Conservation (phyloP, 225 moss, liverwort and hornwort species). For the Climacium dendroides region DNA sequence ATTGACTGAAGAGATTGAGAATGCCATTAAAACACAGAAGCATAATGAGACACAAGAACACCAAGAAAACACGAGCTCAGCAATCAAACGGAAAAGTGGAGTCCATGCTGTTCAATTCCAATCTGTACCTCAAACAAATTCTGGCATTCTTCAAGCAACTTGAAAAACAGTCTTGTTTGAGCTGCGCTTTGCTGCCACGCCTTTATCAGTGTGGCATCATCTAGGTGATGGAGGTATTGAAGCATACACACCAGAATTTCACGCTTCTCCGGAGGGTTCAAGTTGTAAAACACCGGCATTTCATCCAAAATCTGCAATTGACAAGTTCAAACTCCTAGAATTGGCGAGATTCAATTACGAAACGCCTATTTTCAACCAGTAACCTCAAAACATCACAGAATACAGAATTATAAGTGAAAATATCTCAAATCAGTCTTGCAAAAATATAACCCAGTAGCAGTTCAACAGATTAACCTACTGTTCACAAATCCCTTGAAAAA, state of each 20-base stretch:
- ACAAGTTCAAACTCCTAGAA: neutral
- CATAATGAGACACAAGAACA: neutral
- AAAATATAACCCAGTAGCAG: neutral
- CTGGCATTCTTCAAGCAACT: slow-evolving; percentile 94
- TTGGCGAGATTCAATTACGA: neutral
- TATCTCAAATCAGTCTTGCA: neutral
- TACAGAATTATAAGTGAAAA: neutral
- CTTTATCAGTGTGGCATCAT: slow-evolving; percentile 80
- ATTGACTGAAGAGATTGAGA: neutral
- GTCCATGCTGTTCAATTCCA: neutral
- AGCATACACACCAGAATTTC: slow-evolving; percentile 87
- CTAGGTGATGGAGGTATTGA: slow-evolving; percentile 79
- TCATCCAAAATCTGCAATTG: slow-evolving; percentile 81
- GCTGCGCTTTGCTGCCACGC: slow-evolving; percentile 95
- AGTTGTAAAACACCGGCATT: slow-evolving; percentile 93
- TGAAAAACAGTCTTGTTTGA: slow-evolving; percentile 84
- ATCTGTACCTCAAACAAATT: slow-evolving; percentile 70
- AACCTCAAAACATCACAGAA: neutral
- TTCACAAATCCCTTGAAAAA: neutral
- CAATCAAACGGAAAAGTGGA: neutral
- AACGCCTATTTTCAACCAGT: neutral
- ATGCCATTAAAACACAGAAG: neutral
- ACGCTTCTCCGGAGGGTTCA: slow-evolving; percentile 69
- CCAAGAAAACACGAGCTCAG: neutral
- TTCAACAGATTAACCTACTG: neutral